Evolutionary conservation across 2,329 filamentous ascomycete genomes (phyloP).

Genomic region (Paraconiothyrium sp.): DNA sequence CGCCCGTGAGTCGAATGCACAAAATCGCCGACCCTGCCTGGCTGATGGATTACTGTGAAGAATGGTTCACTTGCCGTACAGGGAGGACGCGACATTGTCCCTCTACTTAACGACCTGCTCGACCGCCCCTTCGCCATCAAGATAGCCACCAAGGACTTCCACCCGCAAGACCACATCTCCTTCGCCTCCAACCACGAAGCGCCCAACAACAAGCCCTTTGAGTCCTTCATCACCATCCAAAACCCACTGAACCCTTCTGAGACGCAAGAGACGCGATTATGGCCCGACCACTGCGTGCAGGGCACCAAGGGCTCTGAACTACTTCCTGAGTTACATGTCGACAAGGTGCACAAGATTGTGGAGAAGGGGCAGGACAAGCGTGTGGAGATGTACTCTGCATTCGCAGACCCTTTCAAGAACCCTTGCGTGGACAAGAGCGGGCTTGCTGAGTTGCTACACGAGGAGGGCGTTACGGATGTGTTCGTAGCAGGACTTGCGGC

Average conservation of each 20-base stretch:
- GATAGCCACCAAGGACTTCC: conserved; percentile 92
- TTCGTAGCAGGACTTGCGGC: conserved; percentile 86
- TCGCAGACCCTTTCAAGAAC: conserved; percentile 78
- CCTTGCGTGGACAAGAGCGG: conserved; percentile 69
- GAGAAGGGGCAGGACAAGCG: conserved; percentile 79
- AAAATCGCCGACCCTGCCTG: background rate
- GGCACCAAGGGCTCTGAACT: conserved; percentile 76
- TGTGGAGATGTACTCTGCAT: conserved; percentile 95
- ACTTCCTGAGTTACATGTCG: conserved; percentile 72
- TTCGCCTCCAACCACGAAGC: conserved; percentile 81
- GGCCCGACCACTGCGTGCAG: conserved; percentile 91
- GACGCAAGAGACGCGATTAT: conserved; percentile 74
- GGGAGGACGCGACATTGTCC: conserved; percentile 74
- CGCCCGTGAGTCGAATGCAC: conserved; percentile 69
- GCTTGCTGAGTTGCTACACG: conserved; percentile 67
- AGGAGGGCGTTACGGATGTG: conserved; percentile 74
- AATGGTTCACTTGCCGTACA: conserved; percentile 85
- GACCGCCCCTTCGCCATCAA: conserved; percentile 74
- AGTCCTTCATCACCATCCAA: conserved; percentile 68
- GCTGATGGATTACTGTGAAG: conserved; percentile 57
- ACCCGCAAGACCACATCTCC: conserved; percentile 83
- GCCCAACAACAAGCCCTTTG: conserved; percentile 73
- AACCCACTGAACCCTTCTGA: conserved; percentile 73
- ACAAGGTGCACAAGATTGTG: conserved; percentile 71
- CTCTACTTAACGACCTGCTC: conserved; percentile 79